phyloP scores from a whole-genome alignment of 768 basidiomycete species.

The Mycena floridula region DNA sequence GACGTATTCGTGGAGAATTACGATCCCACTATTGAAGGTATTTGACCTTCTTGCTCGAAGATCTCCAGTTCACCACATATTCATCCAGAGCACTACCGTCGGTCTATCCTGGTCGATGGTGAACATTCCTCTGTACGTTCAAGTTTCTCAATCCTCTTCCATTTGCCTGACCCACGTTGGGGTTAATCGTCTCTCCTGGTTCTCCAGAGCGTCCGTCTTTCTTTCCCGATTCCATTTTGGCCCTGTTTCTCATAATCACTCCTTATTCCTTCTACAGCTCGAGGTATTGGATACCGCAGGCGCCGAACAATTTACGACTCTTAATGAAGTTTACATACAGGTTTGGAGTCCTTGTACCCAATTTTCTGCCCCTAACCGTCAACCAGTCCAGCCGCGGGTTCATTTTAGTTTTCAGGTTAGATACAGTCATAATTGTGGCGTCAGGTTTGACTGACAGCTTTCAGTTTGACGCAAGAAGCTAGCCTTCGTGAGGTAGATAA shows the following conservation, averaged over 20 bases:
- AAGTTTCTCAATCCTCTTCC: constrained; percentile 4
- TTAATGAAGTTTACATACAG: constrained; percentile 81
- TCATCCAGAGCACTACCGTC: constrained; percentile 62
- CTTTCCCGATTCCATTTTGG: background rate
- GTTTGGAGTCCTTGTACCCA: constrained; percentile 27
- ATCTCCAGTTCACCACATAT: constrained; percentile 9
- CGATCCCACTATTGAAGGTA: constrained; percentile 86
- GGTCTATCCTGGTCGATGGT: constrained; percentile 60
- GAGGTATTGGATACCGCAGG: constrained; percentile 82
- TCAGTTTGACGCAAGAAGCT: constrained; percentile 75
- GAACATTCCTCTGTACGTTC: constrained; percentile 52
- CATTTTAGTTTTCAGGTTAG: constrained; percentile 78
- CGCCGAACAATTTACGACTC: constrained; percentile 77
- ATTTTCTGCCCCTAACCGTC: background rate
- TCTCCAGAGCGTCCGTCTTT: constrained; percentile 1
- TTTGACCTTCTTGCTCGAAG: constrained; percentile 3
- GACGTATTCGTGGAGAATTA: constrained; percentile 72
- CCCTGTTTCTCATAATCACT: background rate
- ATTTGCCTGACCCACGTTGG: constrained; percentile 4
- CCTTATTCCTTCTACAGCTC: constrained; percentile 37
- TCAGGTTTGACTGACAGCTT: constrained; percentile 5
- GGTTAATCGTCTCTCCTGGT: constrained; percentile 1
- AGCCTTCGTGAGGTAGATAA: constrained; percentile 75
- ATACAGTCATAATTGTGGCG: too few relatives aligned
- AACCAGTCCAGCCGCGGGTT: constrained; percentile 66